Percentiles rank a stretch among this genome's conserved stretches.
Conservation (phyloP, 2,329 filamentous ascomycete species). For the Podosphaera fusca region DNA sequence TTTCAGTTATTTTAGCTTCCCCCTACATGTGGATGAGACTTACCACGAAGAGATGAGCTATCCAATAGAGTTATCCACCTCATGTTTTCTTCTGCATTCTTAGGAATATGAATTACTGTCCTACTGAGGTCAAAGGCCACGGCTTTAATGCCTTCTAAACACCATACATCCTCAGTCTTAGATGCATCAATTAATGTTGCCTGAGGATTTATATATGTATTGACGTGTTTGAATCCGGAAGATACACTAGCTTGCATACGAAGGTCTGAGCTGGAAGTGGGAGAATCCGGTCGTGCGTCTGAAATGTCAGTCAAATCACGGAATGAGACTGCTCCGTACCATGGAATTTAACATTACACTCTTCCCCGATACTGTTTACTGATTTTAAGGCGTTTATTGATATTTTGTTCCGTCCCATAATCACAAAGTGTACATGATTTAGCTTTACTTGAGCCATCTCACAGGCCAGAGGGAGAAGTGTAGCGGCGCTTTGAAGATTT, state of each 20-base stretch:
- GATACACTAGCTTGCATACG: conserved; percentile 43
- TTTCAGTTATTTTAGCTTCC: conserved; percentile 8
- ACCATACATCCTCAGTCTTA: conserved; percentile 41
- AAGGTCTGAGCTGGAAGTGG: conserved; percentile 41
- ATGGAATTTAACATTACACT: conserved; percentile 41
- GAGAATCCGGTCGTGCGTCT: conserved; percentile 59
- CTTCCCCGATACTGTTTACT: conserved; percentile 55
- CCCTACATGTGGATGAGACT: conserved; percentile 3
- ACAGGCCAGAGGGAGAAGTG: conserved; percentile 62
- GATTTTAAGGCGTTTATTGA: conserved; percentile 43
- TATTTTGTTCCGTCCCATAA: conserved; percentile 54
- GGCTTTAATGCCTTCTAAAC: conserved; percentile 34
- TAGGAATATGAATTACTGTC: conserved; percentile 56
- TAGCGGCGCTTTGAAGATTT: conserved; percentile 47
- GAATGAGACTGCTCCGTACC: conserved; percentile 16
- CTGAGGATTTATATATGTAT: conserved; percentile 53
- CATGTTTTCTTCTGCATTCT: conserved; percentile 35
- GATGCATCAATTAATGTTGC: conserved; percentile 42
- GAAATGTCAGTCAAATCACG: conserved; percentile 5
- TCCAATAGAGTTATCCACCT: conserved; percentile 64
- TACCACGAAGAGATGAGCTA: conserved; percentile 42
- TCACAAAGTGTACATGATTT: conserved; percentile 59
- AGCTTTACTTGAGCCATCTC: conserved; percentile 50
- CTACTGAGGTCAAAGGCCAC: conserved; percentile 28
- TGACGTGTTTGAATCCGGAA: conserved; percentile 49